These are phyloP conservation scores for Coprinopsis marcescibilis DNA, from an alignment of 768 basidiomycete genomes.

Conservation along the genomic window DNA sequence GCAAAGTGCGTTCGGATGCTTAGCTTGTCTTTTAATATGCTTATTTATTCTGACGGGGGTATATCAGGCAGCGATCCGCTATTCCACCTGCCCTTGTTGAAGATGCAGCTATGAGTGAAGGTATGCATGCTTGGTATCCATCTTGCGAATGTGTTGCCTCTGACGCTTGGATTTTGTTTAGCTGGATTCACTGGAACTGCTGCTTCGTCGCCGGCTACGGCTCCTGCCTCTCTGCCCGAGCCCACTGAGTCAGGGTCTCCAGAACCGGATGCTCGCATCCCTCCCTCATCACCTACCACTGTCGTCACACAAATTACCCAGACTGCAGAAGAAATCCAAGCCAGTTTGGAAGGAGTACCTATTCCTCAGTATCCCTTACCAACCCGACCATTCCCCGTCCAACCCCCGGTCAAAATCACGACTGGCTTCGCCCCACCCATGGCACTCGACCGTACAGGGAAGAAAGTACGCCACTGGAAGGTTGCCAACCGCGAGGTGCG, in stretches of 20 bases:
- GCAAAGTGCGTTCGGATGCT: slow-evolving; percentile 25
- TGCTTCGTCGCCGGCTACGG: slow-evolving; percentile 63
- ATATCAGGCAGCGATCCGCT: slow-evolving; percentile 26
- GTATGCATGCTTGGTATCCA: slow-evolving; percentile 26
- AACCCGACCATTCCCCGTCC: slow-evolving; percentile 78
- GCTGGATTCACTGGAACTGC: slow-evolving; percentile 63
- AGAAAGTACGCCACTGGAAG: slow-evolving; percentile 68
- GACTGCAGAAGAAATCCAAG: slow-evolving; percentile 34
- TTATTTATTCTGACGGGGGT: slow-evolving; percentile 13
- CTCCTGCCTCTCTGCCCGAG: slow-evolving; percentile 25
- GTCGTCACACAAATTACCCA: slow-evolving; percentile 21
- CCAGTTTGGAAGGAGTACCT: slow-evolving; percentile 52
- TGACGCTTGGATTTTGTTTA: slow-evolving; percentile 12
- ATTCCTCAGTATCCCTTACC: slow-evolving; percentile 75
- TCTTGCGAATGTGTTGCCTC: slow-evolving; percentile 4
- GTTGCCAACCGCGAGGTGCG: slow-evolving; percentile 70
- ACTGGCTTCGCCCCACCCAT: slow-evolving; percentile 65
- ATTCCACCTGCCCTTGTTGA: slow-evolving; percentile 38
- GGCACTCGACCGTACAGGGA: slow-evolving; percentile 58
- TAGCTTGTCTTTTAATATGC: slow-evolving; percentile 3
- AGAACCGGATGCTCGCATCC: slow-evolving; percentile 41
- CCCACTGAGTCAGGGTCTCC: slow-evolving; percentile 36
- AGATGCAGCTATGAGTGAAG: slow-evolving; percentile 47
- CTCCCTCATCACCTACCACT: slow-evolving; percentile 22
- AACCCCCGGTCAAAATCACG: slow-evolving; percentile 69